Evolutionary conservation across 2,329 filamentous ascomycete genomes (phyloP).

Genomic region (Thelonectria rubi): DNA sequence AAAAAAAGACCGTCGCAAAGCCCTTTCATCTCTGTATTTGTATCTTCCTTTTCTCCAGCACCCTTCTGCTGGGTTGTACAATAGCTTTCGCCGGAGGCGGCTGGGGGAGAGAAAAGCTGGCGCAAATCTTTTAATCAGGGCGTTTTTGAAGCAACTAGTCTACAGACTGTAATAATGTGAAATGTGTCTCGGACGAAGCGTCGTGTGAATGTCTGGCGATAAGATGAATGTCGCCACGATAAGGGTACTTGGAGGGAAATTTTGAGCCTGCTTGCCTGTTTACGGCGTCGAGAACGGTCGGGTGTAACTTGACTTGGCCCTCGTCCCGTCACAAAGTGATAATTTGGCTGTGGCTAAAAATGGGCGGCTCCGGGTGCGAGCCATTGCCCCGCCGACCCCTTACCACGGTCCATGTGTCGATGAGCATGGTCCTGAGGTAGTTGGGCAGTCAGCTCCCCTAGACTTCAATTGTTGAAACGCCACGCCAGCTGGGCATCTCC

Average conservation of each 20-base stretch:
- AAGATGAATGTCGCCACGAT: background rate
- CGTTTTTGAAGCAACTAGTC: slow-evolving; percentile 38
- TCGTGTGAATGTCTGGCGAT: background rate
- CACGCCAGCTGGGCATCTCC: slow-evolving; percentile 30
- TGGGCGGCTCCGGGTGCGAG: slow-evolving; percentile 6
- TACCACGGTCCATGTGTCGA: slow-evolving; percentile 17
- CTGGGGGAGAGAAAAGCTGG: slow-evolving; percentile 47
- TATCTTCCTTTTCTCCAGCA: slow-evolving; percentile 46
- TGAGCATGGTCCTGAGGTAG: slow-evolving; percentile 26
- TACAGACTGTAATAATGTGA: slow-evolving; percentile 23
- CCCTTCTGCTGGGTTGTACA: slow-evolving; percentile 50
- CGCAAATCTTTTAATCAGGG: slow-evolving; percentile 47
- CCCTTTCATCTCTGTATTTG: slow-evolving; percentile 47
- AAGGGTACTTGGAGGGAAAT: slow-evolving; percentile 2
- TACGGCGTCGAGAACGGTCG: background rate
- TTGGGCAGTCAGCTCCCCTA: slow-evolving; percentile 34
- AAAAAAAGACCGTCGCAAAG: slow-evolving; percentile 31
- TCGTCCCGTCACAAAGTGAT: background rate
- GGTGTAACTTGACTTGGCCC: background rate
- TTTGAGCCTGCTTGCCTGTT: background rate
- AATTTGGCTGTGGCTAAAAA: slow-evolving; percentile 7
- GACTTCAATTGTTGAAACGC: slow-evolving; percentile 28
- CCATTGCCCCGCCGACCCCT: slow-evolving; percentile 32
- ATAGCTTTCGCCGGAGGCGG: slow-evolving; percentile 47
- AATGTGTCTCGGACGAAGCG: slow-evolving; percentile 9